phyloP scores from a whole-genome alignment of 495 filamentous ascomycete genomes.

The Lasiosphaeris hirsuta region DNA sequence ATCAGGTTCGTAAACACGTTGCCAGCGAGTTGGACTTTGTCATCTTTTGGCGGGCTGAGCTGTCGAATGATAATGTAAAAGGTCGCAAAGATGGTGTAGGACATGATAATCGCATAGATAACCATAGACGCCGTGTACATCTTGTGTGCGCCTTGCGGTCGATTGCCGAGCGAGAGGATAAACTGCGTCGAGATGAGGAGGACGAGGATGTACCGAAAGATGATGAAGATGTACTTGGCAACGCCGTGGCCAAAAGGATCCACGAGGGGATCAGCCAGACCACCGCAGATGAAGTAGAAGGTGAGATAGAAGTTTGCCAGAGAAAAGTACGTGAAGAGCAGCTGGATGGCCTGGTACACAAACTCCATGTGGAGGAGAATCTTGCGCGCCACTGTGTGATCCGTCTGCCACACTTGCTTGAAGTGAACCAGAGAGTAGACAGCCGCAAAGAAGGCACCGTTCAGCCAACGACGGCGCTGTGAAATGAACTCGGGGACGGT shows the following conservation, averaged over 20 bases:
- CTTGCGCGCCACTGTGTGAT: slow-evolving; percentile 86
- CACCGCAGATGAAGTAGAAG: slow-evolving; percentile 97
- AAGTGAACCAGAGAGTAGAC: slow-evolving; percentile 97
- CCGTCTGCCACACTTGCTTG: slow-evolving; percentile 87
- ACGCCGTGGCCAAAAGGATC: slow-evolving; percentile 90
- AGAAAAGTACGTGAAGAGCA: slow-evolving; percentile 96
- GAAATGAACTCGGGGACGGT: slow-evolving; percentile 91
- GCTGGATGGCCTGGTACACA: slow-evolving; percentile 85
- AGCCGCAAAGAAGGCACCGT: slow-evolving; percentile 97
- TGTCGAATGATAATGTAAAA: slow-evolving; percentile 84
- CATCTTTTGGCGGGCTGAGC: slow-evolving; percentile 50
- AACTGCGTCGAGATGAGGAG: slow-evolving; percentile 92
- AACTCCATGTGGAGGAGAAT: slow-evolving; percentile 93
- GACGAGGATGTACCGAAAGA: slow-evolving; percentile 80
- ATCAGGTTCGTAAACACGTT: slow-evolving; percentile 94
- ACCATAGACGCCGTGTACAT: slow-evolving; percentile 87
- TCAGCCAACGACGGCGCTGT: slow-evolving; percentile 93
- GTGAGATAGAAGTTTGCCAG: slow-evolving; percentile 98
- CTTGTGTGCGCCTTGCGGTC: slow-evolving; percentile 91
- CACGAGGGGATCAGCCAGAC: slow-evolving; percentile 72
- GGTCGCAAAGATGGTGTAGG: slow-evolving; percentile 84
- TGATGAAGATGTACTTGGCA: slow-evolving; percentile 77
- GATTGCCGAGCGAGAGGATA: slow-evolving; percentile 96
- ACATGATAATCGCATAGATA: slow-evolving; percentile 89
- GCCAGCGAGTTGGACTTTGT: slow-evolving; percentile 48